Percentiles rank a stretch among this genome's conserved stretches.
These are phyloP conservation scores for Peziza echinospora DNA, from an alignment of 495 filamentous ascomycete species.

Conservation along the genomic window DNA sequence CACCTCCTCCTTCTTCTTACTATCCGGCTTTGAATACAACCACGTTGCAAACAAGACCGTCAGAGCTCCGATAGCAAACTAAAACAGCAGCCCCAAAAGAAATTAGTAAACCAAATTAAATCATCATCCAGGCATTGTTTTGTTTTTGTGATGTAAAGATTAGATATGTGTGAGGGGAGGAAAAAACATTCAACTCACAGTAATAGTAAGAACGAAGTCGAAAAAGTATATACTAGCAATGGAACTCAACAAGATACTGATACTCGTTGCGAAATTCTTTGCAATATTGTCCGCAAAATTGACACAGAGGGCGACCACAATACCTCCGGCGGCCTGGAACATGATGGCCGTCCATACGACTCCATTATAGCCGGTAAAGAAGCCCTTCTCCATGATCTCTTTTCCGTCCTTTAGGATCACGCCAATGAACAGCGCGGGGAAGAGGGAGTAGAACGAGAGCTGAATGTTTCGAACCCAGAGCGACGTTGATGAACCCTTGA, in stretches of 20 bases:
- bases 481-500: constrained; percentile 59
- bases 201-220: constrained; percentile 44
- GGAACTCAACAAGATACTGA: constrained; percentile 68
- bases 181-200: neutral
- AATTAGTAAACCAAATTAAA: neutral
- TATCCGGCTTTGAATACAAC: constrained; percentile 45
- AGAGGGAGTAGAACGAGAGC: constrained; percentile 73
- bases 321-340: constrained; percentile 63
- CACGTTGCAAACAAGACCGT: constrained; percentile 63
- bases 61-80: constrained; percentile 66
- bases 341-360: constrained; percentile 71
- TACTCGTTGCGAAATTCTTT: constrained; percentile 79
- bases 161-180: constrained; percentile 8
- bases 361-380: constrained; percentile 84
- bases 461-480: constrained; percentile 91
- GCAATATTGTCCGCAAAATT: constrained; percentile 73
- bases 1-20: neutral
- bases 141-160: neutral
- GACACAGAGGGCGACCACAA: constrained; percentile 64
- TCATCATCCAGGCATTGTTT: neutral
- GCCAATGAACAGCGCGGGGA: constrained; percentile 67
- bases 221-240: constrained; percentile 71
- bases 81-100: too few species aligned
- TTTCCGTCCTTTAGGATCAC: constrained; percentile 71
- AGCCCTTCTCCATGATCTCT: constrained; percentile 58